Evolutionary conservation across 179 eudicot species (phyloP), one percentile per base, ranked within the genome.

Genomic region (Nepenthes alata): DNA sequence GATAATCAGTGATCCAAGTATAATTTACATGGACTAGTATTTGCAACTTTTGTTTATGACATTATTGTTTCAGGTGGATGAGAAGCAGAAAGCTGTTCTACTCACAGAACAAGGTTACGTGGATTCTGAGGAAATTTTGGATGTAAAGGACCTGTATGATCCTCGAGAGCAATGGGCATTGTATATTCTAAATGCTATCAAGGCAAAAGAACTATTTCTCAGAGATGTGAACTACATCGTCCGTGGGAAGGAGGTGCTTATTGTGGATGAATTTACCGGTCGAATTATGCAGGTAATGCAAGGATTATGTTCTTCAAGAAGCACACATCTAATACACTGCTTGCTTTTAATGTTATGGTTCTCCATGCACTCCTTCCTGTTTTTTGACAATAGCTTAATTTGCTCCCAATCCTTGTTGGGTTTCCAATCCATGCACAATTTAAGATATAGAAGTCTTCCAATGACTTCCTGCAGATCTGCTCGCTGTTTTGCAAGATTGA

Each of bases 91-190:
- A 78, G 73, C 78, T 55, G 82, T 90, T 68, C 70, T 94, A 70
- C 87, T 94, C 52, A 80, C 89, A 37, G 99, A 94, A 76, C 99
- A 94, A 80, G 99, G 99, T 70, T 94, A 94, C 80, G 96, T 84
- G 75, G 99, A 94, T 76, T 89, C 97, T 66, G 99, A 94, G 70
- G 97, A 94, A 75, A 94, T 90, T 79, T 76, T 94, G 67, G 83
- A 86, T 71, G 93, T 90, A 15, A 81, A 85, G 61, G 99, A 94
- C 78, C 74, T 94, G 15, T 94, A 94, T 69, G 96, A 94, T 85
- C 99, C 97, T 39, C 83, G 97, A 68, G 96, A 87, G 74, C 99
- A 94, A 70, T 94, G 97, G 99, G 99, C 99, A 15, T 83, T 90
- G 51, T 90, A 75, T 76, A 70, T 94, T 60, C 67, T 94, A 48